Percentiles rank a stretch among this genome's conserved stretches.
Evolutionary conservation across 768 basidiomycete genomes (phyloP).

Genomic region (Cyclocybe cylindracea): DNA sequence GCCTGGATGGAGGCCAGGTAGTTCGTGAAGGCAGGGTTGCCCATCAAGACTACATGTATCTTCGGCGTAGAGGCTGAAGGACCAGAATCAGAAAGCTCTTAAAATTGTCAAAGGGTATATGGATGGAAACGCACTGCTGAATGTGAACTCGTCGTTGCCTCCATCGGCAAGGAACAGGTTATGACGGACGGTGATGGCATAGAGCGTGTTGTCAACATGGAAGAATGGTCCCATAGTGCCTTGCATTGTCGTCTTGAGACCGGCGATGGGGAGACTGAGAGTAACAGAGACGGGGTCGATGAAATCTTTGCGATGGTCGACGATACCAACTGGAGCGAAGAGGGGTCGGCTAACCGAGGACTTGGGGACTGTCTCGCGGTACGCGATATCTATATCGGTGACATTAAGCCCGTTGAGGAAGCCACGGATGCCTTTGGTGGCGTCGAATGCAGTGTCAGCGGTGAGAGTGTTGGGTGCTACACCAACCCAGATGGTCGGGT

Average conservation of each 20-base stretch:
- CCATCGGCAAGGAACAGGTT: slow-evolving; percentile 24
- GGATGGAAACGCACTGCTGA: slow-evolving; percentile 27
- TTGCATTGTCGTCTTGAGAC: slow-evolving; percentile 27
- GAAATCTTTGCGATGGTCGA: slow-evolving; percentile 30
- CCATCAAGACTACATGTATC: slow-evolving; percentile 38
- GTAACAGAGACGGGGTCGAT: slow-evolving; percentile 36
- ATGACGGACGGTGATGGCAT: slow-evolving; percentile 35
- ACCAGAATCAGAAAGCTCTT: slow-evolving; percentile 27
- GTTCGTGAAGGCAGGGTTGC: slow-evolving; percentile 26
- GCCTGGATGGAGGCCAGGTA: slow-evolving; percentile 30
- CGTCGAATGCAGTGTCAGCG: slow-evolving; percentile 26
- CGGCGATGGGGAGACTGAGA: slow-evolving; percentile 35
- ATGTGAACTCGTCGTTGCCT: slow-evolving; percentile 26
- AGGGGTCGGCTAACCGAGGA: slow-evolving; percentile 27
- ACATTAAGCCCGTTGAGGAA: slow-evolving; percentile 32
- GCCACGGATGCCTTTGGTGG: slow-evolving; percentile 28
- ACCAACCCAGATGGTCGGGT: slow-evolving; percentile 41
- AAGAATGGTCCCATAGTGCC: slow-evolving; percentile 40
- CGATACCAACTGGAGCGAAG: slow-evolving; percentile 26
- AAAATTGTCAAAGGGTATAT: slow-evolving; percentile 19
- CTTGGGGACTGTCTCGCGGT: slow-evolving; percentile 28
- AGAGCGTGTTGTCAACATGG: slow-evolving; percentile 24
- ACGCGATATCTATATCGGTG: slow-evolving; percentile 37
- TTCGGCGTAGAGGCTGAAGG: slow-evolving; percentile 24
- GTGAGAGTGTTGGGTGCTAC: slow-evolving; percentile 32